These are phyloP conservation scores for Ophiostoma triangulosporum DNA, from an alignment of 2,329 filamentous ascomycete genomes.

Conservation along the genomic window DNA sequence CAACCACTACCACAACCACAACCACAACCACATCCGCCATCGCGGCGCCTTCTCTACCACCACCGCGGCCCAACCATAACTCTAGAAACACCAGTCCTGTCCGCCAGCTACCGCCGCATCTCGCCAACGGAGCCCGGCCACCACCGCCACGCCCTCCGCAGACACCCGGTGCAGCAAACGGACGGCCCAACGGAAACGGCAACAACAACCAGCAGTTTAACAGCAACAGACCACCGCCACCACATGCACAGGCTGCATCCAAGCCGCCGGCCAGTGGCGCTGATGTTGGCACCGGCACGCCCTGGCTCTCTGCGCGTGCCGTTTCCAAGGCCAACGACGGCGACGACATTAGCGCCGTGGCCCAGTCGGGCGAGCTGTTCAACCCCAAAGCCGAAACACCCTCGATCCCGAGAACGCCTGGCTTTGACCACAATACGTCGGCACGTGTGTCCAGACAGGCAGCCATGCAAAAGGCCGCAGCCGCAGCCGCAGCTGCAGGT, in stretches of 20 bases:
- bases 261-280: background rate
- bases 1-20: slow-evolving; percentile 13
- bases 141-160: slow-evolving; percentile 12
- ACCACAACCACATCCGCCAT: slow-evolving; percentile 13
- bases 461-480: background rate
- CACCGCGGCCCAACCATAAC: slow-evolving; percentile 15
- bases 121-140: slow-evolving; percentile 1
- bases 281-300: slow-evolving; percentile 24
- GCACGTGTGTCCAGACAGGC: background rate
- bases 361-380: slow-evolving; percentile 42
- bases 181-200: slow-evolving; percentile 1
- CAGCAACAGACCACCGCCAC: too few species aligned
- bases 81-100: slow-evolving; percentile 12
- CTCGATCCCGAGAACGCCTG: slow-evolving; percentile 78
- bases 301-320: slow-evolving; percentile 59
- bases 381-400: slow-evolving; percentile 67
- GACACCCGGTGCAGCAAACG: slow-evolving; percentile 6
- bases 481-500: background rate
- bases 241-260: background rate
- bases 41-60: slow-evolving; percentile 9
- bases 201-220: slow-evolving; percentile 8
- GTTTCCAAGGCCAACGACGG: slow-evolving; percentile 38
- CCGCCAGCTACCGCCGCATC: slow-evolving; percentile 13
- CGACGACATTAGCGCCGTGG: slow-evolving; percentile 24
- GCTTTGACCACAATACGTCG: slow-evolving; percentile 68